Percentiles rank a stretch among this genome's conserved stretches.
Conservation (phyloP, 768 basidiomycete genomes). For the Tulasnella sp. region DNA sequence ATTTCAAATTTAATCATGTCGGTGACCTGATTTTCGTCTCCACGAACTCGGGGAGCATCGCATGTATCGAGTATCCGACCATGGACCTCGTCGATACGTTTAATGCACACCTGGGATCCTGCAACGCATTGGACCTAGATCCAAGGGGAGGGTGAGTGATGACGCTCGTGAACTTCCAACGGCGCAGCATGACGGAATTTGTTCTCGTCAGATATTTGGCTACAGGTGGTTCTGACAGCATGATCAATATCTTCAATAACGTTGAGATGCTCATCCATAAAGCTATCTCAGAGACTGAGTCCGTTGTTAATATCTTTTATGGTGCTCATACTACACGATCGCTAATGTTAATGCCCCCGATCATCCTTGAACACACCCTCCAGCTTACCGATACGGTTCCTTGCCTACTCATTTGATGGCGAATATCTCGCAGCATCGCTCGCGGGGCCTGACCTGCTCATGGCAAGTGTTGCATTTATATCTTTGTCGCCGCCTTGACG, state of each 20-base stretch:
- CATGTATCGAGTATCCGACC: slow-evolving; percentile 6
- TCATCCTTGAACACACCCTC: neutral
- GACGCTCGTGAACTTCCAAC: neutral
- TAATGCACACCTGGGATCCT: slow-evolving; percentile 7
- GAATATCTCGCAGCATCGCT: slow-evolving; percentile 4
- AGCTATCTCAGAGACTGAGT: slow-evolving; percentile 7
- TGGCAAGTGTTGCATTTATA: neutral
- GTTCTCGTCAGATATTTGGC: slow-evolving; percentile 3
- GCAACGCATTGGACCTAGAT: slow-evolving; percentile 9
- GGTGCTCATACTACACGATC: no score
- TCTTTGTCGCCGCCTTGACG: neutral
- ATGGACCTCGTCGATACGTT: slow-evolving; percentile 4
- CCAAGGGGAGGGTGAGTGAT: slow-evolving; percentile 1
- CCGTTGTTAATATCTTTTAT: neutral
- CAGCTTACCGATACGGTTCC: slow-evolving; percentile 1
- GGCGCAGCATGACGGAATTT: neutral
- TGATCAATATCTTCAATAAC: slow-evolving; percentile 13
- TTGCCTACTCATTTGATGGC: slow-evolving; percentile 15
- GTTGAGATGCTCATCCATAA: slow-evolving; percentile 3
- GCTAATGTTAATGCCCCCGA: no score
- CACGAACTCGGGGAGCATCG: slow-evolving; percentile 3
- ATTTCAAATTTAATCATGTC: slow-evolving; percentile 15
- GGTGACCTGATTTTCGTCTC: slow-evolving; percentile 11
- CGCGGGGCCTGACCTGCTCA: neutral
- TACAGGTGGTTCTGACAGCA: slow-evolving; percentile 10